Percentiles rank a stretch among this genome's conserved stretches.
Conservation (phyloP, 305 asterid species). For the Rubia balearica region DNA sequence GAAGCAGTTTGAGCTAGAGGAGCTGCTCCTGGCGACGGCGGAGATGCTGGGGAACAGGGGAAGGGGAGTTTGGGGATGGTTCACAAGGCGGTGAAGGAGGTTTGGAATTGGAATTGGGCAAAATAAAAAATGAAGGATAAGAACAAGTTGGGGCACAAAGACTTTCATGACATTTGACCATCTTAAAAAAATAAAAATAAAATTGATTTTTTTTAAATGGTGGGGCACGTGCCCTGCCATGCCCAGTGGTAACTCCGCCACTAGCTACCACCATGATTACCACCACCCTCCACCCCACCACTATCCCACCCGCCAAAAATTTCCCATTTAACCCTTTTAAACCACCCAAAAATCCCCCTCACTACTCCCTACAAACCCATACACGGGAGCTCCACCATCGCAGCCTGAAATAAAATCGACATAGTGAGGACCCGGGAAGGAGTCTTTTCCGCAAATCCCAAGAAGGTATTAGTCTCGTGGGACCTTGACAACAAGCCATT, state of each 20-base stretch:
- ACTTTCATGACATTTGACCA: too few relatives aligned
- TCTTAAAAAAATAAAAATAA: too few relatives aligned
- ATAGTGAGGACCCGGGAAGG: slow-evolving; percentile 67
- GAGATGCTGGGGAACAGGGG: too few relatives aligned
- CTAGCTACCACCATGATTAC: slow-evolving; percentile 11
- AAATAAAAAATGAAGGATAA: too few relatives aligned
- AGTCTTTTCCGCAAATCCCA: slow-evolving; percentile 51
- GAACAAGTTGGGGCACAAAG: too few relatives aligned
- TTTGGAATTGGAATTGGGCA: too few relatives aligned
- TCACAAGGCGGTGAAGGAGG: too few relatives aligned
- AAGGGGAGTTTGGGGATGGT: too few relatives aligned
- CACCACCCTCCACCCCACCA: slow-evolving; percentile 23
- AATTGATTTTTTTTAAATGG: too few relatives aligned
- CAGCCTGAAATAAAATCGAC: slow-evolving; percentile 59
- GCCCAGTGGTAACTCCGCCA: background rate
- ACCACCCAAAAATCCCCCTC: slow-evolving; percentile 10
- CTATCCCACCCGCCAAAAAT: slow-evolving; percentile 12
- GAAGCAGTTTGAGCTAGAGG: too few relatives aligned
- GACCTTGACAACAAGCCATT: slow-evolving; percentile 96
- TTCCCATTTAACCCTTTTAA: slow-evolving; percentile 19
- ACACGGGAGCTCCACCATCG: slow-evolving; percentile 27
- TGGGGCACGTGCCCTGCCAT: too few relatives aligned
- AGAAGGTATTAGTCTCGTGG: slow-evolving; percentile 78
- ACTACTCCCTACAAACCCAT: slow-evolving; percentile 10
- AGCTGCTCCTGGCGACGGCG: too few relatives aligned